phyloP scores from a whole-genome alignment of 306 rosid genomes.

The Quercus parvula region DNA sequence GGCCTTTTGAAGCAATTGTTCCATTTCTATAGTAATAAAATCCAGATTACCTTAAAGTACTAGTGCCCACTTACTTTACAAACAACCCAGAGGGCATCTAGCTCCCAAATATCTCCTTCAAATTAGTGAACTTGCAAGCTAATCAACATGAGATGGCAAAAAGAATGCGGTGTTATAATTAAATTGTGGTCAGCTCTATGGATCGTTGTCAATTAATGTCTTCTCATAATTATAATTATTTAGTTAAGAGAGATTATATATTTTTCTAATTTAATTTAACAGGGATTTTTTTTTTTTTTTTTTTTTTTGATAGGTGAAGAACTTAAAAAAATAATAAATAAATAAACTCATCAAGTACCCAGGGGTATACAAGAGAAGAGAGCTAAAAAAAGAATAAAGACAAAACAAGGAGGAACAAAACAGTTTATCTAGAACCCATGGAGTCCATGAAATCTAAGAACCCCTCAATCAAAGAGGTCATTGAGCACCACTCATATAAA shows the following conservation, averaged over 20 bases:
- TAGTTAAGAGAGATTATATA: neutral
- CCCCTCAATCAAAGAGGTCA: too few relatives aligned
- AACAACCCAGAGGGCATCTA: neutral
- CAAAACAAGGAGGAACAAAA: too few relatives aligned
- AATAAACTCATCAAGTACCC: too few relatives aligned
- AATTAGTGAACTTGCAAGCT: neutral
- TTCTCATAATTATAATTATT: neutral
- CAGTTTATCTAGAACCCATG: too few relatives aligned
- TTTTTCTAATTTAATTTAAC: neutral
- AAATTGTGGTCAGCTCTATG: neutral
- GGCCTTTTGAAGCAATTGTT: neutral
- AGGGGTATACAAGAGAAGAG: too few relatives aligned
- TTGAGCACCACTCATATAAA: too few relatives aligned
- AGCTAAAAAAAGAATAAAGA: too few relatives aligned
- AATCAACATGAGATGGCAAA: neutral
- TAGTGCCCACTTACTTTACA: neutral
- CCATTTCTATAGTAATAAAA: neutral
- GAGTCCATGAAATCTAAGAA: too few relatives aligned
- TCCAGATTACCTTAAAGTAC: neutral
- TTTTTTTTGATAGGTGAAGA: too few relatives aligned
- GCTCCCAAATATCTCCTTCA: neutral
- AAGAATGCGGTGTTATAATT: neutral
- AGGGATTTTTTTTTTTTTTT: too few relatives aligned
- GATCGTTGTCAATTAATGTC: neutral
- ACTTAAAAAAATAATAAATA: too few relatives aligned